phyloP scores from a whole-genome alignment of 768 basidiomycete species.

The Lactarius hatsudake region DNA sequence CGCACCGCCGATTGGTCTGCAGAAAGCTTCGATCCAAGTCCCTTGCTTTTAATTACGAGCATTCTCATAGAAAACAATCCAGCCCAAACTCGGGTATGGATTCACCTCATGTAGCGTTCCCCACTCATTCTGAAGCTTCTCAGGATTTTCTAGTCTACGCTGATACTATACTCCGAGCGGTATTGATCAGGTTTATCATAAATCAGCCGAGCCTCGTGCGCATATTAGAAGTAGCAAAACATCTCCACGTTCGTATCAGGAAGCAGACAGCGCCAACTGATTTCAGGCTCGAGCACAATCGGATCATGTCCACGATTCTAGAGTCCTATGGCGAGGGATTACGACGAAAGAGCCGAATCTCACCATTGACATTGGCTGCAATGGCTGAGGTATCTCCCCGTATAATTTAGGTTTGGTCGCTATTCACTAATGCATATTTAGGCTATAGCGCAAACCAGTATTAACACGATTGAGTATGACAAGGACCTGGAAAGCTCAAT shows the following conservation, averaged over 20 bases:
- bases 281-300: conserved; percentile 21
- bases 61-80: conserved; percentile 61
- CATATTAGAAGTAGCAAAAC: conserved; percentile 48
- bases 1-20: conserved; percentile 55
- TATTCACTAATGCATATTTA: conserved; percentile 18
- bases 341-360: conserved; percentile 50
- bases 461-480: conserved; percentile 21
- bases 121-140: background rate
- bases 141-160: conserved; percentile 58
- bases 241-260: conserved; percentile 36
- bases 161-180: conserved; percentile 59
- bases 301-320: conserved; percentile 30
- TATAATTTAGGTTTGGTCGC: background rate
- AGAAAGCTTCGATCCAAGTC: conserved; percentile 51
- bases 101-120: conserved; percentile 5
- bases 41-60: conserved; percentile 51
- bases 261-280: conserved; percentile 14
- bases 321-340: conserved; percentile 55
- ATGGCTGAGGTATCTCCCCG: conserved; percentile 50
- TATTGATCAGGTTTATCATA: conserved; percentile 51
- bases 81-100: conserved; percentile 48
- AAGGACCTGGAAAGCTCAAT: conserved; percentile 14
- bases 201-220: conserved; percentile 42
- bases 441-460: conserved; percentile 36
- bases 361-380: conserved; percentile 46